Percentiles rank a stretch among this genome's conserved stretches.
Evolutionary conservation across 2,329 filamentous ascomycete genomes (phyloP).

Genomic region (Curvularia eragrostidis): DNA sequence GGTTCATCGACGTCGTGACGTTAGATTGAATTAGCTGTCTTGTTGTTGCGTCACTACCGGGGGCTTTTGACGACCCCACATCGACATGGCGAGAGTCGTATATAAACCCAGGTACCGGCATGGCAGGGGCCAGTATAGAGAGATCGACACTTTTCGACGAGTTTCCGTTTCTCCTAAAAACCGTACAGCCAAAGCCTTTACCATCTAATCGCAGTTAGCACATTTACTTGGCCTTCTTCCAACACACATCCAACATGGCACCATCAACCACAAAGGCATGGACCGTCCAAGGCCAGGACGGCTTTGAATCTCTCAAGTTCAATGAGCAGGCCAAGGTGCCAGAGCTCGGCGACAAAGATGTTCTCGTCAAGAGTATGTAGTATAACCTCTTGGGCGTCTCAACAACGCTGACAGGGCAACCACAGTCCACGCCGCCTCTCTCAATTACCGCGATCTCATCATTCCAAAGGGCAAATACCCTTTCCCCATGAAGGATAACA

Average conservation of each 20-base stretch:
- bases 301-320: constrained; percentile 67
- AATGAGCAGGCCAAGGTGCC: constrained; percentile 62
- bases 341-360: constrained; percentile 71
- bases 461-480: constrained; percentile 57
- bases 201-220: not conserved
- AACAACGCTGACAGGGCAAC: constrained; percentile 11
- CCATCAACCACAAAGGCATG: constrained; percentile 63
- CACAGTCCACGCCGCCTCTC: constrained; percentile 55
- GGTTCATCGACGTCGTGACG: constrained; percentile 11
- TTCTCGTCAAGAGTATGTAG: constrained; percentile 68
- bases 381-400: not conserved
- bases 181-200: not conserved
- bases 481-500: constrained; percentile 50
- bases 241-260: constrained; percentile 35
- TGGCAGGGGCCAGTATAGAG: constrained; percentile 5
- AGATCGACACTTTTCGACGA: not conserved
- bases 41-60: constrained; percentile 34
- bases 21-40: constrained; percentile 11
- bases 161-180: not conserved
- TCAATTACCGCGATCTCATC: constrained; percentile 60
- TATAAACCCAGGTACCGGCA: constrained; percentile 13
- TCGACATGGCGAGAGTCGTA: constrained; percentile 17
- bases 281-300: constrained; percentile 61
- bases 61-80: constrained; percentile 24
- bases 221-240: not conserved